Base-by-base conservation (phyloP, 768 basidiomycete genomes). In the Phaeolepiota aurea region DNA sequence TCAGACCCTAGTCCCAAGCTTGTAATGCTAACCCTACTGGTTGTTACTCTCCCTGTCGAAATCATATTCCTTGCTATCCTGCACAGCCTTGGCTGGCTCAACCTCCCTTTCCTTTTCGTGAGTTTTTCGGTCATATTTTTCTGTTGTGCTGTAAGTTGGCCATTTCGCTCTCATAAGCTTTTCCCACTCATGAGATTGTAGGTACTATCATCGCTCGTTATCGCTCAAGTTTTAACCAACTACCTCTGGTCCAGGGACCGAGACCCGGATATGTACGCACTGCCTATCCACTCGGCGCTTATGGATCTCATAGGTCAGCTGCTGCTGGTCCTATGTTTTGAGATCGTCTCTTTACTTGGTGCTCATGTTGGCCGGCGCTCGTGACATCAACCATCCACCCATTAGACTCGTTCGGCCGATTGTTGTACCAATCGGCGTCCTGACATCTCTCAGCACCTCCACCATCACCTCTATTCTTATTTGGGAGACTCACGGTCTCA, bases 201-300 rank as follows among this genome's bases (percentile, higher is more conserved):
- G 90, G 81, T 86, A 19, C 56, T 70, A 10, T 61, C 77, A 43
- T 91, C 91, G 2, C 69, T 97, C 3, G 18, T 69, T 20, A 58
- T 86, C 22, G 90, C 87, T 1, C 74, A 69, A 37, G 50, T 54
- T 9, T 65, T 92, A 37, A 92, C 90, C 2, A 62, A 76, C 32
- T 79, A 77, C 54, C 72, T 96, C 19, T 94, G 91, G 90, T 72
- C 74, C 0, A 77, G 67, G 41, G 68, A 75, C 9, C 68, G 79
- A 19, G 92, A 97, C 56, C 92, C 92, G 3, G 92, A 97, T 56
- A 81, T 86, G 62, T 93, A 94, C 56, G 90, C 90, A 1, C 64
- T 97, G n/a, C 92, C 92, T 5, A 76, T 94, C 19, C 91, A 94
- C 48, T 90, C 87, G 9, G 87, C 91, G 1, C 54, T 89, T 32